Conservation (phyloP, 2,329 filamentous ascomycete genomes). For the Colletotrichum theobromicola region DNA sequence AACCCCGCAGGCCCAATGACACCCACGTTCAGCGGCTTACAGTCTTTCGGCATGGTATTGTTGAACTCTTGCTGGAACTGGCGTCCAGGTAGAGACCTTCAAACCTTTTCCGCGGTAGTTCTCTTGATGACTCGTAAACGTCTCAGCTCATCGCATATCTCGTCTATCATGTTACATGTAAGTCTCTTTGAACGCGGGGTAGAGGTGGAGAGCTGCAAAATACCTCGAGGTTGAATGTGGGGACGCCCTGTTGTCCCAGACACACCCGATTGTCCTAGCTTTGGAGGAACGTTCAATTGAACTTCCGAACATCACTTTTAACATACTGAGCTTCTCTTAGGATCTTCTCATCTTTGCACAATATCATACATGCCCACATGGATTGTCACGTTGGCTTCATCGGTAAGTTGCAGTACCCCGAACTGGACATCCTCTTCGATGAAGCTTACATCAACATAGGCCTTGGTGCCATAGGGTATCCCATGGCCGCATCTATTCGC, state of each 20-base stretch:
- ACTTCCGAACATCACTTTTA: neutral
- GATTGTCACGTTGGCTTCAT: neutral
- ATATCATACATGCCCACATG: neutral
- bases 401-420: neutral
- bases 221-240: neutral
- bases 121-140: neutral
- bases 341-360: neutral
- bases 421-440: neutral
- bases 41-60: neutral
- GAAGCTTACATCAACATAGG: neutral
- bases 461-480: neutral
- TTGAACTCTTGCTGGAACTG: neutral
- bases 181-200: neutral
- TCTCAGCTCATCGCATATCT: neutral
- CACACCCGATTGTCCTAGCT: neutral
- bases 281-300: neutral
- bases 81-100: neutral
- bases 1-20: neutral
- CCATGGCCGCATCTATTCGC: neutral
- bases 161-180: neutral
- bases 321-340: neutral
- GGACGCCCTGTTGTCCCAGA: neutral
- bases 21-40: neutral
- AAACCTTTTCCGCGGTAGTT: neutral
- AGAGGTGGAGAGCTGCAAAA: neutral